A percentile compares a stretch with the other conserved stretches of the same genome.
Conservation (phyloP, 169 alveolate species). For the Eimeria tenella region DNA sequence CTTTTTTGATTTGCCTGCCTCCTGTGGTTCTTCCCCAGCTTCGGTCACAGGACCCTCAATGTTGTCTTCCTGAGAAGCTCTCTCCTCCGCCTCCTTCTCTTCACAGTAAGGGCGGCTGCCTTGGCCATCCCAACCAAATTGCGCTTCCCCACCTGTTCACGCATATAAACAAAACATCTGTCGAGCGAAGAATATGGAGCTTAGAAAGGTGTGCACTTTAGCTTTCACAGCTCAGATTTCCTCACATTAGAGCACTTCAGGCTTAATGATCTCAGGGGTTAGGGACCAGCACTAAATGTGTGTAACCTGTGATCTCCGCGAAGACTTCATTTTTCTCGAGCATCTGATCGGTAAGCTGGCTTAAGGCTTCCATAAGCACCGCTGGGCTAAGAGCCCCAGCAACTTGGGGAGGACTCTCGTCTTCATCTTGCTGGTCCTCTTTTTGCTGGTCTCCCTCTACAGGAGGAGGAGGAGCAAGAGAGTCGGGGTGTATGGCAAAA, state of each 20-base stretch:
- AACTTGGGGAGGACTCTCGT: not conserved
- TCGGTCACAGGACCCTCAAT: not conserved
- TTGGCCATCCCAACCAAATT: slow-evolving; percentile 64
- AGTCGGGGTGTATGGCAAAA: slow-evolving; percentile 49
- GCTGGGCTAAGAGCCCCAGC: slow-evolving; percentile 52
- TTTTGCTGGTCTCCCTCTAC: not conserved
- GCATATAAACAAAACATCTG: not conserved
- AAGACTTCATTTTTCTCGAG: slow-evolving; percentile 18
- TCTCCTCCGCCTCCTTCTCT: not conserved
- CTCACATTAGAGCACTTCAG: not conserved
- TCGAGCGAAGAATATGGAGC: not conserved
- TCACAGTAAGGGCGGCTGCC: slow-evolving; percentile 36
- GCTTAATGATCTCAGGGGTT: not conserved
- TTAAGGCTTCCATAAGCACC: slow-evolving; percentile 49
- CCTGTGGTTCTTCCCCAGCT: not conserved
- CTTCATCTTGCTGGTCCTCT: slow-evolving; percentile 4
- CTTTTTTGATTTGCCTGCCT: not conserved
- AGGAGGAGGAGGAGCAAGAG: not conserved
- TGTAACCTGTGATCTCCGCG: slow-evolving; percentile 51
- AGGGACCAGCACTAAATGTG: not conserved
- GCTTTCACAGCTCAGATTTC: not conserved
- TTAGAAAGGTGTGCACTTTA: not conserved
- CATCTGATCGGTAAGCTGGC: not conserved
- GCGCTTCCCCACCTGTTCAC: slow-evolving; percentile 57
- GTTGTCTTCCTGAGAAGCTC: not conserved